Conservation (phyloP, 2,329 filamentous ascomycete genomes). For the Penicillium psychrosexuale region DNA sequence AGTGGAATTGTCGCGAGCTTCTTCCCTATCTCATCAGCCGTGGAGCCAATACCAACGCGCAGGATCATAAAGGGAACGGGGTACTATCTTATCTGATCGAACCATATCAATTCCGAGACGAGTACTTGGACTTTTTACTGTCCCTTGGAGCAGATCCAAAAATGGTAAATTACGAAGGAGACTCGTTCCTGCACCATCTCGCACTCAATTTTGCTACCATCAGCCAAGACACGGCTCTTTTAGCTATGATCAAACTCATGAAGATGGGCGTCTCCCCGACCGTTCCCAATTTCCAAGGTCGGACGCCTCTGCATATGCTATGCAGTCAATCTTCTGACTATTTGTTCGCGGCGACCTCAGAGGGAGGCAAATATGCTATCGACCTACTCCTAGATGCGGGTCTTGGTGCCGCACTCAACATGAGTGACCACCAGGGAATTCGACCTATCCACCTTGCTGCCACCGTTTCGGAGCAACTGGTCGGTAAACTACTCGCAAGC, state of each 20-base stretch:
- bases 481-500: constrained; percentile 14
- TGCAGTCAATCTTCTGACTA: constrained; percentile 10
- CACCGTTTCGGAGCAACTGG: constrained; percentile 13
- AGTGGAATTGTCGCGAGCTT: background rate
- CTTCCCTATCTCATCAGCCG: constrained; percentile 6
- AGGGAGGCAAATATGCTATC: constrained; percentile 6
- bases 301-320: constrained; percentile 16
- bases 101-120: background rate
- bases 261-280: background rate
- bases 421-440: constrained; percentile 15
- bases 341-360: constrained; percentile 1
- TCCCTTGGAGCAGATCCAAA: constrained; percentile 13
- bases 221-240: background rate
- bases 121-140: constrained; percentile 13
- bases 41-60: constrained; percentile 16
- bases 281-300: constrained; percentile 13
- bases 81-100: constrained; percentile 8
- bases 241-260: background rate
- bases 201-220: constrained; percentile 10
- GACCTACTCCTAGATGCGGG: constrained; percentile 14
- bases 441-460: constrained; percentile 22
- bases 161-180: constrained; percentile 13
- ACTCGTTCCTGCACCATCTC: constrained; percentile 16
- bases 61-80: constrained; percentile 18
- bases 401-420: constrained; percentile 7